Percentiles rank a stretch among this genome's conserved stretches.
phyloP scores from a whole-genome alignment of 371 early-diverging fungal genomes.

The Lichtheimia ornata region DNA sequence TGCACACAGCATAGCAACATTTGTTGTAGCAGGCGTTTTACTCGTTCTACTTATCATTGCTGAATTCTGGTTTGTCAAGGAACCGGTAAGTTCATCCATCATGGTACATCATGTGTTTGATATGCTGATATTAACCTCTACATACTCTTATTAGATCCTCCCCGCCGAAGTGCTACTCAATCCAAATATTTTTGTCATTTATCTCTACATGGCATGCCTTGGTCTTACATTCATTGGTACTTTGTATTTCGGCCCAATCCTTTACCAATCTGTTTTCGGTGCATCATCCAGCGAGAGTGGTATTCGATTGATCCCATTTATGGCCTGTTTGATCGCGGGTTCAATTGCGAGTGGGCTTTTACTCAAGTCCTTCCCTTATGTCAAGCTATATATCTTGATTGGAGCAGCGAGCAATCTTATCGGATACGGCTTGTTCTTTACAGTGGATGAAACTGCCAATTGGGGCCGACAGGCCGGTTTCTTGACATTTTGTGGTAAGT shows the following conservation, averaged over 20 bases:
- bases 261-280: conserved; percentile 53
- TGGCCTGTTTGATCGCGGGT: conserved; percentile 40
- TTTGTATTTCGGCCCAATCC: conserved; percentile 71
- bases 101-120: not conserved
- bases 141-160: conserved; percentile 3
- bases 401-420: conserved; percentile 36
- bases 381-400: conserved; percentile 29
- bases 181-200: conserved; percentile 7
- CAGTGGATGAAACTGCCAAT: conserved; percentile 29
- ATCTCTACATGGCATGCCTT: conserved; percentile 44
- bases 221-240: conserved; percentile 73
- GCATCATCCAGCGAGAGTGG: conserved; percentile 40
- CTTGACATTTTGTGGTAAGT: conserved; percentile 33
- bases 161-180: conserved; percentile 12
- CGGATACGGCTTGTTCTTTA: conserved; percentile 44
- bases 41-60: conserved; percentile 12
- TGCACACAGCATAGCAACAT: conserved; percentile 16
- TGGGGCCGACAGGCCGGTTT: conserved; percentile 49
- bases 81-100: conserved; percentile 12
- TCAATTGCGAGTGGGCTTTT: conserved; percentile 37
- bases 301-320: conserved; percentile 44
- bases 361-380: conserved; percentile 24
- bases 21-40: conserved; percentile 17
- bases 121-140: not conserved
- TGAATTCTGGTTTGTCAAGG: conserved; percentile 22